phyloP scores from a whole-genome alignment of 1,139 yeast species.

The Scheffersomyces insectosa region DNA sequence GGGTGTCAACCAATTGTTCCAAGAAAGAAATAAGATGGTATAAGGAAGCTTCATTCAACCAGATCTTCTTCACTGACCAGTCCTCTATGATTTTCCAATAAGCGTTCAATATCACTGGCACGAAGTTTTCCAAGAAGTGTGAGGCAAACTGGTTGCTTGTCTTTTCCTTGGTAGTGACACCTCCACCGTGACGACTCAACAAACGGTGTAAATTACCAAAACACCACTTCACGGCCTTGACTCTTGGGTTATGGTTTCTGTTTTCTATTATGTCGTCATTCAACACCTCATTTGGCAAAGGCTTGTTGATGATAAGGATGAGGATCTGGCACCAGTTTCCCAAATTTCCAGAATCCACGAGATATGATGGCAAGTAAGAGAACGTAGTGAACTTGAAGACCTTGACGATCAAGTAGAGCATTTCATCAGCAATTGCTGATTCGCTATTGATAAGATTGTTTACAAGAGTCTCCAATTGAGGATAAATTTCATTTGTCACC shows the following conservation, averaged over 20 bases:
- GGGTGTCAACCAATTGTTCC: slow-evolving; percentile 59
- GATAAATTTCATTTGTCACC: slow-evolving; percentile 51
- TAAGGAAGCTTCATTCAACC: slow-evolving; percentile 62
- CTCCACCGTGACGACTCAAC: slow-evolving; percentile 57
- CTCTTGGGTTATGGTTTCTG: slow-evolving; percentile 45
- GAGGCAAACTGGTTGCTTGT: slow-evolving; percentile 41
- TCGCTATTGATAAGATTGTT: slow-evolving; percentile 35
- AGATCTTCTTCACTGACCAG: slow-evolving; percentile 57
- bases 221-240: slow-evolving; percentile 72
- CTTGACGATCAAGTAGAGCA: slow-evolving; percentile 62
- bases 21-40: slow-evolving; percentile 65
- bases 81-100: slow-evolving; percentile 60
- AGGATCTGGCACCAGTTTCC: slow-evolving; percentile 69
- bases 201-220: slow-evolving; percentile 67
- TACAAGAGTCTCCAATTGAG: slow-evolving; percentile 53
- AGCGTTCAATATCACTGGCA: slow-evolving; percentile 60
- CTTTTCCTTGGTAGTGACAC: slow-evolving; percentile 39
- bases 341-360: slow-evolving; percentile 50
- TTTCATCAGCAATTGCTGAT: slow-evolving; percentile 46
- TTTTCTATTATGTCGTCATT: slow-evolving; percentile 37
- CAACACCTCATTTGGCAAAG: slow-evolving; percentile 38
- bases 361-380: slow-evolving; percentile 58
- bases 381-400: slow-evolving; percentile 64
- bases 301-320: slow-evolving; percentile 49
- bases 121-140: slow-evolving; percentile 51